phyloP scores from a whole-genome alignment of 1,284 basidiomycete genomes.

The Sanghuangporus sanghuang region DNA sequence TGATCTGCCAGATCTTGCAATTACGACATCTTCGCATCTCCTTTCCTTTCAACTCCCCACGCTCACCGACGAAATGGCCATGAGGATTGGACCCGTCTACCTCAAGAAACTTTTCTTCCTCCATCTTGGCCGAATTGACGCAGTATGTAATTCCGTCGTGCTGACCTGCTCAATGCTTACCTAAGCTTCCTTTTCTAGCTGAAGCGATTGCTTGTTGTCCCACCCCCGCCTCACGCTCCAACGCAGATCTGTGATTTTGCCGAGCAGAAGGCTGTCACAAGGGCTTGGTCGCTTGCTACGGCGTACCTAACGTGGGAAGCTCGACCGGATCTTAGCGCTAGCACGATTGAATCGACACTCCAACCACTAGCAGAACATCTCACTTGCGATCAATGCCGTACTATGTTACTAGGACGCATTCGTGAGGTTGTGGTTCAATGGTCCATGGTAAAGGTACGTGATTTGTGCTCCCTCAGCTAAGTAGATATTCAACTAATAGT shows the following conservation, averaged over 20 bases:
- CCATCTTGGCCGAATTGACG: constrained; percentile 28
- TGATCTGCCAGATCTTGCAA: constrained; percentile 25
- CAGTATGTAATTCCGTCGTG: constrained; percentile 21
- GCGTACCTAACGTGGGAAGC: constrained; percentile 38
- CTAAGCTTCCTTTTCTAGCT: constrained; percentile 19
- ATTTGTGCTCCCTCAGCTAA: not conserved
- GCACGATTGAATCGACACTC: constrained; percentile 55
- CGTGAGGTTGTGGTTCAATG: constrained; percentile 67
- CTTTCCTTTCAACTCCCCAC: constrained; percentile 24
- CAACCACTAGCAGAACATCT: constrained; percentile 53
- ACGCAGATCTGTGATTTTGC: constrained; percentile 31
- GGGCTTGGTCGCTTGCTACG: constrained; percentile 36
- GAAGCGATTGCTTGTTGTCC: constrained; percentile 33
- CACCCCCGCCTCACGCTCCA: constrained; percentile 33
- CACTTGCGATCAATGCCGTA: constrained; percentile 56
- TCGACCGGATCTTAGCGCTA: constrained; percentile 38
- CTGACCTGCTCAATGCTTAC: constrained; percentile 16
- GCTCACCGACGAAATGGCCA: constrained; percentile 25
- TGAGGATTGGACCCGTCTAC: constrained; percentile 26
- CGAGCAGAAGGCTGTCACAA: constrained; percentile 35
- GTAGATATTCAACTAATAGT: not conserved
- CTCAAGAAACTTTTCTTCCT: constrained; percentile 29
- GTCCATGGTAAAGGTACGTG: constrained; percentile 61
- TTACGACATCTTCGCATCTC: constrained; percentile 24
- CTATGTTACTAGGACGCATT: constrained; percentile 56